Base-by-base conservation (phyloP, 164 flowering plant species). In the Piper betle region DNA sequence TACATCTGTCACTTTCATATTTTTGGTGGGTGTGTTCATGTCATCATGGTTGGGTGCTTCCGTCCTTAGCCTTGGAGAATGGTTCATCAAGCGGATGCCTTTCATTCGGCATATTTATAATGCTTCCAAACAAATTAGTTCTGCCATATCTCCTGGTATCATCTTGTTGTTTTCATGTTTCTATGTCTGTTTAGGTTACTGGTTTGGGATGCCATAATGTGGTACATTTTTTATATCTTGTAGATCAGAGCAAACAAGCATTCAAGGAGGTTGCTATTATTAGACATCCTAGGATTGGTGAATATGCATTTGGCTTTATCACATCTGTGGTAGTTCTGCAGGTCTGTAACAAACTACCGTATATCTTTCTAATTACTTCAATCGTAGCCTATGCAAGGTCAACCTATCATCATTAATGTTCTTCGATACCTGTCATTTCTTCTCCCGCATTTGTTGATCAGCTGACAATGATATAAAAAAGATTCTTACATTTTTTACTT, bases 221-320 rank as follows among this genome's bases (percentile, higher is more conserved):
- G 37, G 18, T n/a, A 15, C 56, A 19, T 18, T 57, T 6, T 40
- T 56, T 60, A 39, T 25, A 25, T 25, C 33, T 55, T 77, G 38
- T 85, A 89, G 96, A 85, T 75, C 96, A 89, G 75, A 89, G 85
- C 62, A 72, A 84, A 0, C 92, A 86, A 55, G 96, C 96, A 53
- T 88, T 88, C 69, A 88, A 88, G 77, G 96, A 88, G 78, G 96
- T 88, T 56, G 96, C 92, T 63, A 86, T 88, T 64, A 86, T 88
- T 61, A 84, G 92, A 73, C 96, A 88, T 81, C 96, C 96, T 53
- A 87, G 91, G 41, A 72, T 88, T 66, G 96, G 96, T 70, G 96
- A 88, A 84, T 88, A 88, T 76, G 96, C 96, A 59, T 81, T 88
- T 78, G 96, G 96, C 57, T 88, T 88, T 78, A 88, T 88, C 69